Conservation (phyloP, 345 rosid genomes). For the Turritis glabra region DNA sequence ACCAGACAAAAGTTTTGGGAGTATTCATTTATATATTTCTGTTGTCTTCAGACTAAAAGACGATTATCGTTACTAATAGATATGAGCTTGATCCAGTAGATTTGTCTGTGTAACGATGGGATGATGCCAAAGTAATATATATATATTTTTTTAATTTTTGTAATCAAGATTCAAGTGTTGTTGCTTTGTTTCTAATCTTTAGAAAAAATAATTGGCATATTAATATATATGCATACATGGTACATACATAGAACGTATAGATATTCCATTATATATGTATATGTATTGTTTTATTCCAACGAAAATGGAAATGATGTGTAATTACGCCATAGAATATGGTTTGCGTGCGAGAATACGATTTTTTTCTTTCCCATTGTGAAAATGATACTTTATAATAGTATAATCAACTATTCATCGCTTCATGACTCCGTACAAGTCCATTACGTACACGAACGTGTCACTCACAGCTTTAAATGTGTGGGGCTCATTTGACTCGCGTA, state of each 20-base stretch:
- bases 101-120: constrained; percentile 3
- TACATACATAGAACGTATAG: background rate
- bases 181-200: background rate
- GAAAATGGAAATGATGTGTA: background rate
- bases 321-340: background rate
- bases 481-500: constrained; percentile 9
- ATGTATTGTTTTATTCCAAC: background rate
- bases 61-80: constrained; percentile 12
- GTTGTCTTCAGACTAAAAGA: background rate
- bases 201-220: background rate
- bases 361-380: background rate
- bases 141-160: background rate
- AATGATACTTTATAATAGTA: constrained; percentile 1
- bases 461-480: background rate
- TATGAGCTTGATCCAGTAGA: background rate
- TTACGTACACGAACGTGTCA: constrained; percentile 28
- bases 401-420: constrained; percentile 17
- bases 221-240: background rate
- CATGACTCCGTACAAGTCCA: constrained; percentile 31
- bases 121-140: background rate
- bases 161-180: background rate
- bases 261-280: background rate
- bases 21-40: constrained; percentile 9
- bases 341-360: constrained; percentile 12
- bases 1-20: constrained; percentile 8